A percentile compares a stretch with the other conserved stretches of the same genome.
Evolutionary conservation across 768 basidiomycete species (phyloP).

Genomic region (Mycena kentingensis): DNA sequence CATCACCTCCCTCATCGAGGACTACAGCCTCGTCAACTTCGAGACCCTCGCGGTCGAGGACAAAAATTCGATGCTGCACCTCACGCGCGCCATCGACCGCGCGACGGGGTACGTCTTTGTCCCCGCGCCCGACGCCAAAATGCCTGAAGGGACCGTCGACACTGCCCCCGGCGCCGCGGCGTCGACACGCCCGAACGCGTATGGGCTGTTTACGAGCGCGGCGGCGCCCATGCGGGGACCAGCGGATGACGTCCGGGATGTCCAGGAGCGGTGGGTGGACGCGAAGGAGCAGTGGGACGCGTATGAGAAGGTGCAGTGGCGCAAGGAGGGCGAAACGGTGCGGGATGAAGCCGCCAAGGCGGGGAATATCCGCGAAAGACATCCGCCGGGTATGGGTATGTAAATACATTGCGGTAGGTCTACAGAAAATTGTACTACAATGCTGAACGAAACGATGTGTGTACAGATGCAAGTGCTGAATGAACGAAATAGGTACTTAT

Average conservation of each 20-base stretch:
- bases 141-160: conserved; percentile 27
- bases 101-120: conserved; percentile 92
- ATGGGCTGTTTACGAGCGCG: conserved; percentile 68
- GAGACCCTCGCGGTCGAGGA: conserved; percentile 99
- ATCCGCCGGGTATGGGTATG: conserved; percentile 25
- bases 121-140: conserved; percentile 44
- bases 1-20: conserved; percentile 91
- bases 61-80: conserved; percentile 90
- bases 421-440: too few relatives aligned
- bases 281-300: conserved; percentile 80
- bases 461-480: too few relatives aligned
- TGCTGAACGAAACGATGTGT: too few relatives aligned
- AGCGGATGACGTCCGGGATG: conserved; percentile 62
- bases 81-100: conserved; percentile 82
- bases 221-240: conserved; percentile 54
- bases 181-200: conserved; percentile 60
- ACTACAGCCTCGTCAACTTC: conserved; percentile 90
- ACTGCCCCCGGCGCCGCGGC: conserved; percentile 38
- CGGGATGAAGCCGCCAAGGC: conserved; percentile 44
- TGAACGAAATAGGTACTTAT: too few relatives aligned
- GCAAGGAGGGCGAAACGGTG: conserved; percentile 65
- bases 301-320: conserved; percentile 77
- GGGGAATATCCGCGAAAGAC: conserved; percentile 35
- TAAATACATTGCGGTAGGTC: too few relatives aligned
- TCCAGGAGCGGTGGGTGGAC: conserved; percentile 96